Evolutionary conservation across 768 basidiomycete species (phyloP), one percentile per base, ranked within the genome.

Genomic region (Floccularia luteovirens): DNA sequence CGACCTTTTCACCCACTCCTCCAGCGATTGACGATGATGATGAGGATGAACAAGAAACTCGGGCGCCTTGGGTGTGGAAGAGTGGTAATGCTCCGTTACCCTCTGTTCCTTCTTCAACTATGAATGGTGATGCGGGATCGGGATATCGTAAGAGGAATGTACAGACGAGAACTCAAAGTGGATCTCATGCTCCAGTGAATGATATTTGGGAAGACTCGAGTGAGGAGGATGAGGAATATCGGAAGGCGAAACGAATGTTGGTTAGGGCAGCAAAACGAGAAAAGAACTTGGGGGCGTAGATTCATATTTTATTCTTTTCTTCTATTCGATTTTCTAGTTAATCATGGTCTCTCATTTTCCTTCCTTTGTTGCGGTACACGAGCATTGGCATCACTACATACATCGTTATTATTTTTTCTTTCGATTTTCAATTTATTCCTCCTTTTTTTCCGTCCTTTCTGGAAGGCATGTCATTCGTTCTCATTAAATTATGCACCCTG

Each of bases 1-100:
- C 88, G 7, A 85, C 82, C 24, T 87, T 82, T 55, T 82, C 82
- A 4, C 61, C 77, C 0, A 72, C 85, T 1, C 83, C 86, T 5
- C 82, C 82, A 27, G 79, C 77, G 25, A 55, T 72, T 33, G 73
- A 74, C 19, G 70, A 82, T 41, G 72, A 75, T 5, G 67, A 60
- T 16, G 62, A 58, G 7, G 57, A 60, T 20, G 56, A 58, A 22
- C 52, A 48, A 31, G 44, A 43, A n/a, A 44, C 53, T 47, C 48
- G 47, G 38, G 48, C 48, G 32, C 53, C 55, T 7, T 53, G 51
- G 52, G 41, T 42, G 12, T 45, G 47, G 44, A 39, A 38, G 30
- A 22, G 31, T 25, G 47, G 39, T 24, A 14, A 16, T 20, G 21
- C 38, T 14, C 11, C 25, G 3, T 14, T 44, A 31, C 32, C 46